Evolutionary conservation across 1,139 yeast species (phyloP), one percentile per base, ranked within the genome.

Genomic region (Sugiyamaella pinicola): DNA sequence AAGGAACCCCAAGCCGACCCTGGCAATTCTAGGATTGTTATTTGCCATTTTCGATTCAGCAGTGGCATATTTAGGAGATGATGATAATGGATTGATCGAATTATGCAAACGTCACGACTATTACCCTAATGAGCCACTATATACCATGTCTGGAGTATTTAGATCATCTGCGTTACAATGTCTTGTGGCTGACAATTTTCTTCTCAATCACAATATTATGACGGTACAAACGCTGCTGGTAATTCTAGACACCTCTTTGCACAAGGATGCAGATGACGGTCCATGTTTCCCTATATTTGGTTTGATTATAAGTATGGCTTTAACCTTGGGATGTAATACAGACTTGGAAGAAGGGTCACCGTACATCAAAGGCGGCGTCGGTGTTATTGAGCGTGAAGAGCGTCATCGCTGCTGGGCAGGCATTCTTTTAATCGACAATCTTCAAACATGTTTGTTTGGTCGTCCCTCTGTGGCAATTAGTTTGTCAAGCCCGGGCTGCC

Each of bases 341-440:
- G 51, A 51, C 18, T 26, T 49, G 22, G 41, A 33, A 28, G 53
- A 49, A n/a, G 41, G 41, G 4, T 35, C 41, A 4, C 41, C 48
- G 4, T 34, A 34, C 34, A 31, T 24, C 24, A 35, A 44, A 21
- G 48, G 48, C 12, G 47, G 42, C 3, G 43, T 53, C 12, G 34
- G 40, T 34, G 37, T 43, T 19, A 51, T 50, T 13, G 54, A 53
- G 35, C 40, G 51, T 10, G 56, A 53, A 43, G 56, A 50, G 24
- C 52, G 56, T 2, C 53, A 47, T 21, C 44, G 56, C 9, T 53
- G 56, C 15, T 53, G 56, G 56, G 56, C 54, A 18, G 54, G 54
- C 4, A 47, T 53, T 26, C 40, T 53, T 33, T 34, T 51, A 22
- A 18, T 53, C 17, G 56, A 53, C 17, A 51, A 50, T 21, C 39